These are phyloP conservation scores for Dipodascus albidus DNA, from an alignment of 805 yeast species.

Conservation along the genomic window DNA sequence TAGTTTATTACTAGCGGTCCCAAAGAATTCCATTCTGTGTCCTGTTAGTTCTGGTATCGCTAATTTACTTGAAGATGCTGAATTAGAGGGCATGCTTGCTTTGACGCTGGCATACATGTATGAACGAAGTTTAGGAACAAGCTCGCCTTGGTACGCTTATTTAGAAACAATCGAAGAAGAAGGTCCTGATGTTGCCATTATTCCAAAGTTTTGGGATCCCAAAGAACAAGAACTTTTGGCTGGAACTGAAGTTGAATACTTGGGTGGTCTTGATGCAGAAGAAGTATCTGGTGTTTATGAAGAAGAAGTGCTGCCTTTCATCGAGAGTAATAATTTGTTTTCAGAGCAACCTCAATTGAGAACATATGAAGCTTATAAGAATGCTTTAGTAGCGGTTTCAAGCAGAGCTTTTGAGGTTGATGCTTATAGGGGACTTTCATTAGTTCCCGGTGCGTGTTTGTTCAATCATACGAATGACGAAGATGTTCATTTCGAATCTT, in stretches of 20 bases:
- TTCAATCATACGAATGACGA: slow-evolving; percentile 64
- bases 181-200: slow-evolving; percentile 25
- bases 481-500: slow-evolving; percentile 54
- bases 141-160: slow-evolving; percentile 75
- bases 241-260: slow-evolving; percentile 51
- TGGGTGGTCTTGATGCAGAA: slow-evolving; percentile 46
- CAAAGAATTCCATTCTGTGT: slow-evolving; percentile 24
- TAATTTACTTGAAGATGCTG: slow-evolving; percentile 42
- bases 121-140: slow-evolving; percentile 45
- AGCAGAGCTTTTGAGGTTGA: slow-evolving; percentile 80
- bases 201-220: slow-evolving; percentile 58
- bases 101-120: slow-evolving; percentile 61
- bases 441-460: slow-evolving; percentile 87
- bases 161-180: slow-evolving; percentile 33
- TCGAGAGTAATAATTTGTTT: slow-evolving; percentile 12
- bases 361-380: slow-evolving; percentile 23
- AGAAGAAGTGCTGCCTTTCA: slow-evolving; percentile 24
- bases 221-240: slow-evolving; percentile 30
- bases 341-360: slow-evolving; percentile 8
- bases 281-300: slow-evolving; percentile 32
- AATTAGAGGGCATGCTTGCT: slow-evolving; percentile 51
- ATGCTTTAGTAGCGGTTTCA: slow-evolving; percentile 52
- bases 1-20: slow-evolving; percentile 24
- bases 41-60: slow-evolving; percentile 38
- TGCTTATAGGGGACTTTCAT: slow-evolving; percentile 54